Evolutionary conservation across 768 basidiomycete genomes (phyloP).

Genomic region (Gloeostereum incarnatum): DNA sequence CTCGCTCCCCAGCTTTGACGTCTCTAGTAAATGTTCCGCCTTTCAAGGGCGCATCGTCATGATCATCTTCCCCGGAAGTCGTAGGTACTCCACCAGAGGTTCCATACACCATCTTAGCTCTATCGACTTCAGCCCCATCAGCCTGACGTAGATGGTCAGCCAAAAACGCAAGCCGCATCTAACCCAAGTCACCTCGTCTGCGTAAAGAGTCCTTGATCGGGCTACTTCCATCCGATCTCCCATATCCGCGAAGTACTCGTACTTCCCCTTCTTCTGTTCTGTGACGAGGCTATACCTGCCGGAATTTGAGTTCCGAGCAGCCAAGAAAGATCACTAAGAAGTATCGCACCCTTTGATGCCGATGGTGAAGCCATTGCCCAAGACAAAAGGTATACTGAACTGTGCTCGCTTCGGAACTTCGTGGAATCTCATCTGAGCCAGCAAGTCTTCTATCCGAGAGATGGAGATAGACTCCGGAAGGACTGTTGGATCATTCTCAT

Average conservation of each 20-base stretch:
- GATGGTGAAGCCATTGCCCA: conserved; percentile 67
- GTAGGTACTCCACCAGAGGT: conserved; percentile 23
- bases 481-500: conserved; percentile 26
- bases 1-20: conserved; percentile 46
- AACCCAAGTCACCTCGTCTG: conserved; percentile 70
- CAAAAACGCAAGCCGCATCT: conserved; percentile 7
- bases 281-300: conserved; percentile 80
- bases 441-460: conserved; percentile 66
- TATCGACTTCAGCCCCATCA: conserved; percentile 35
- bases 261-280: conserved; percentile 76
- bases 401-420: conserved; percentile 78
- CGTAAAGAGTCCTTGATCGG: conserved; percentile 55
- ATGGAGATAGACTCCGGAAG: conserved; percentile 69
- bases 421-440: conserved; percentile 72
- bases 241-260: conserved; percentile 77
- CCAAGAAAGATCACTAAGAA: not conserved
- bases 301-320: conserved; percentile 6
- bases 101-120: conserved; percentile 35
- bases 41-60: conserved; percentile 26
- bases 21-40: conserved; percentile 21
- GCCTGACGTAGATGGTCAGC: conserved; percentile 18
- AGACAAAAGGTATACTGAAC: conserved; percentile 74
- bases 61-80: conserved; percentile 27
- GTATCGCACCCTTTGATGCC: conserved; percentile 70
- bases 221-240: conserved; percentile 76